Evolutionary conservation across 1,284 basidiomycete genomes (phyloP), one percentile per base, ranked within the genome.

Genomic region (Cryptococcus depauperatus): DNA sequence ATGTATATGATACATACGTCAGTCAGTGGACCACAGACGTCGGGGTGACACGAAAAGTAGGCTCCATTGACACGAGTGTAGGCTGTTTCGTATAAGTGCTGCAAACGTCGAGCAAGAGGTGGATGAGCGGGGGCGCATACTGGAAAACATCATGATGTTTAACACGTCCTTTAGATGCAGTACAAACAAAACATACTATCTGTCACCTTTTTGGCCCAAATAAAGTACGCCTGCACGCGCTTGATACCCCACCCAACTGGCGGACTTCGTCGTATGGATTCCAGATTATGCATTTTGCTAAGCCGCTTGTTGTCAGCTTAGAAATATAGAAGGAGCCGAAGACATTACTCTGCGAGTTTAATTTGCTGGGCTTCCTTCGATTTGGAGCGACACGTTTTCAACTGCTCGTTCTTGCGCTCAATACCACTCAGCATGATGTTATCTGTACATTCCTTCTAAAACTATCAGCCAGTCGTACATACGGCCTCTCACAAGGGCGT

Each of bases 171-270:
- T 10, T 28, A n/a, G 27, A 33, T 37, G 18, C n/a, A n/a, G n/a
- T n/a, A n/a, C n/a, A 21, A 41, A 34, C n/a, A 13, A 9, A 3
- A 55, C 58, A 52, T 43, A 64, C 63, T 50, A 50, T 71, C 66
- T 2, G 72, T 72, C 11, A 74, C 72, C 30, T 66, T 59, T 41
- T 72, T 71, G 1, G 67, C 66, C 71, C 71, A 74, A 35, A 66
- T 57, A 41, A 71, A 71, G 50, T 71, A 71, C 18, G 62, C 61
- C 44, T 71, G 69, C 19, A 72, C 48, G 29, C 70, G 45, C 38
- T 58, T 50, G 40, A 64, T 44, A 41, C 61, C 50, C 70, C 72
- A 71, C 16, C 69, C 69, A 7, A 69, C 66, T 0, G 61, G 68
- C 41, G 59, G 61, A 41, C 57, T 59, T 32, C 62, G 63, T 47